Conservation (phyloP, 495 filamentous ascomycete species). For the Rusavskia elegans region DNA sequence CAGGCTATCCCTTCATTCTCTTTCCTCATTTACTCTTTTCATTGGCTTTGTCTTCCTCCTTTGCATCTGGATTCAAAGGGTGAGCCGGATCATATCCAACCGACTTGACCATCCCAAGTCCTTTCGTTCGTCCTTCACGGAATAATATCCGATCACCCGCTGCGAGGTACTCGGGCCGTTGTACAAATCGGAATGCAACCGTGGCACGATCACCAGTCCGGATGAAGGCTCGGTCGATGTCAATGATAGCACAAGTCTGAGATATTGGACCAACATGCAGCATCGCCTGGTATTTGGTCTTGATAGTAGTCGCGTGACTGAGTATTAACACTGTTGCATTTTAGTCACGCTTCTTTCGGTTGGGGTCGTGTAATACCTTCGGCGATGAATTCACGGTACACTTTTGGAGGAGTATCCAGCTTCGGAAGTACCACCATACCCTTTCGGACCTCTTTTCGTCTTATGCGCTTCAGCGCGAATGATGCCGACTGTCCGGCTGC, state of each 20-base stretch:
- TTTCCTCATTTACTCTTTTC: too few species aligned
- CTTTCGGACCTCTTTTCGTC: constrained; percentile 89
- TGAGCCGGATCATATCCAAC: constrained; percentile 66
- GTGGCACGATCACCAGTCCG: constrained; percentile 82
- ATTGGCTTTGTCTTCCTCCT: neutral
- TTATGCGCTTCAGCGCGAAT: constrained; percentile 73
- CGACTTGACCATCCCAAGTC: constrained; percentile 82
- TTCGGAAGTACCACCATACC: constrained; percentile 95
- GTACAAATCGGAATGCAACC: constrained; percentile 89
- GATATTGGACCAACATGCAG: constrained; percentile 89
- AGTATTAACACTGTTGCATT: constrained; percentile 61
- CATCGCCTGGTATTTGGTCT: constrained; percentile 97
- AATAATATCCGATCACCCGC: constrained; percentile 84
- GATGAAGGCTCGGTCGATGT: constrained; percentile 92
- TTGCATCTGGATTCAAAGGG: constrained; percentile 34
- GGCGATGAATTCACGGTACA: constrained; percentile 82
- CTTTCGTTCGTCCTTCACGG: constrained; percentile 89
- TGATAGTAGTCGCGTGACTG: constrained; percentile 95
- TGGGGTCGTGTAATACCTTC: constrained; percentile 40
- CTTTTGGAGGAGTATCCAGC: constrained; percentile 58
- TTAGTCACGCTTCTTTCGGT: neutral
- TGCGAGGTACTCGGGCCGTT: constrained; percentile 85
- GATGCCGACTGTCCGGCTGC: constrained; percentile 86
- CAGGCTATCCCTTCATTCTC: too few species aligned
- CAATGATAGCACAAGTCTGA: constrained; percentile 94